Evolutionary conservation across 2,329 filamentous ascomycete genomes (phyloP).

Genomic region (Cytospora schulzeri): DNA sequence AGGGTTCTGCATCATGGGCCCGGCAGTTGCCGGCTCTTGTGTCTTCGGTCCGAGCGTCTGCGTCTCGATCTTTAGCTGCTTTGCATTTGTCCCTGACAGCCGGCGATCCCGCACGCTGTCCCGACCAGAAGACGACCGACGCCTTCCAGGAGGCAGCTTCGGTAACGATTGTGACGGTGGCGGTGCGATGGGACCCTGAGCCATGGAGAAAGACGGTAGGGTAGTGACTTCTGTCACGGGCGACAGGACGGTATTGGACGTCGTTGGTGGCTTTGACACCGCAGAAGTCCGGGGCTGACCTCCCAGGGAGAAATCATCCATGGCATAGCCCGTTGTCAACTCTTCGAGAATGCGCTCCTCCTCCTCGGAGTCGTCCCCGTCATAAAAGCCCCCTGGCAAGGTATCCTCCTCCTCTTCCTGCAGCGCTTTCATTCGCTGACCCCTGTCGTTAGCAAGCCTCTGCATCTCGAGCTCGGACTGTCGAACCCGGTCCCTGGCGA

Average conservation of each 20-base stretch:
- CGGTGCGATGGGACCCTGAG: slow-evolving; percentile 41
- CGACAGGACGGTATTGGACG: slow-evolving; percentile 67
- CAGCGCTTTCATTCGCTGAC: slow-evolving; percentile 49
- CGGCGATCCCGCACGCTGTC: slow-evolving; percentile 72
- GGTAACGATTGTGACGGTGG: slow-evolving; percentile 53
- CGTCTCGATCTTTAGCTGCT: slow-evolving; percentile 89
- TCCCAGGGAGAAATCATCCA: slow-evolving; percentile 81
- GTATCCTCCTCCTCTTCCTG: slow-evolving; percentile 48
- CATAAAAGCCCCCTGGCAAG: slow-evolving; percentile 59
- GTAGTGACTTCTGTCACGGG: slow-evolving; percentile 66
- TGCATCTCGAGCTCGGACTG: slow-evolving; percentile 73
- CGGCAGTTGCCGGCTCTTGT: slow-evolving; percentile 31
- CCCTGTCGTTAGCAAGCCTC: slow-evolving; percentile 61
- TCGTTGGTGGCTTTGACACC: slow-evolving; percentile 67
- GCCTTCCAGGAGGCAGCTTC: slow-evolving; percentile 44
- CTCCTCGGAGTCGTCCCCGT: slow-evolving; percentile 66
- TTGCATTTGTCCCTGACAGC: slow-evolving; percentile 77
- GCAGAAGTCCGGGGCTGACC: slow-evolving; percentile 68
- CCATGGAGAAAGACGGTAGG: slow-evolving; percentile 35
- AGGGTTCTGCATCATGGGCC: slow-evolving; percentile 30
- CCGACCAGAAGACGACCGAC: slow-evolving; percentile 37
- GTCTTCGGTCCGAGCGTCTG: slow-evolving; percentile 37
- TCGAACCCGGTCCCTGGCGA: slow-evolving; percentile 74
- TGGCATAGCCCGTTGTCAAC: slow-evolving; percentile 79
- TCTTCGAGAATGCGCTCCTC: slow-evolving; percentile 83